Percentiles rank a stretch among this genome's conserved stretches.
These are phyloP conservation scores for Calycina herbarum DNA, from an alignment of 2,329 filamentous ascomycete genomes.

Conservation along the genomic window DNA sequence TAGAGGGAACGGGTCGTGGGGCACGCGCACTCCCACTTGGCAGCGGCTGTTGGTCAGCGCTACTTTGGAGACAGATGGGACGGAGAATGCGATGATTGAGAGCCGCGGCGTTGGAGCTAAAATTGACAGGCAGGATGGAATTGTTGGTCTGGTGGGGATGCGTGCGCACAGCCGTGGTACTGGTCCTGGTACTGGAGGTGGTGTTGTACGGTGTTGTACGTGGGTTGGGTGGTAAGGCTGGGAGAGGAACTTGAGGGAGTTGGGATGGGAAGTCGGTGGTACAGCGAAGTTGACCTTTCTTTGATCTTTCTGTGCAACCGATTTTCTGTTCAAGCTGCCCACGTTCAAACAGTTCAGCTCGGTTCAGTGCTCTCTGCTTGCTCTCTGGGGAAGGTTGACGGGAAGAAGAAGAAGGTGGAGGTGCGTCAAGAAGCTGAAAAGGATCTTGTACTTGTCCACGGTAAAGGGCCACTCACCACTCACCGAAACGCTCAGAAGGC, in stretches of 20 bases:
- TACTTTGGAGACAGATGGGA: constrained; percentile 2
- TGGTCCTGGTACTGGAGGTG: neutral
- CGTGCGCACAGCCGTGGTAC: too few relatives aligned
- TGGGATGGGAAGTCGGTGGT: neutral
- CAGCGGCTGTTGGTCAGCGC: constrained; percentile 22
- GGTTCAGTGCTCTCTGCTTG: neutral
- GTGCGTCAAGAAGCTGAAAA: neutral
- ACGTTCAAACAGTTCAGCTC: neutral
- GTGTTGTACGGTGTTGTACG: neutral
- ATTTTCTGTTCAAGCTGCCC: neutral
- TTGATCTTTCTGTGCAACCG: neutral
- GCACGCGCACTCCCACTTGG: constrained; percentile 20
- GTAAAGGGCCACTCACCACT: neutral
- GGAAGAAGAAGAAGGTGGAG: neutral
- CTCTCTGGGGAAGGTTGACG: neutral
- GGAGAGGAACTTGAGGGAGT: neutral
- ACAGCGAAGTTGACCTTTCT: neutral
- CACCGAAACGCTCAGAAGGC: neutral
- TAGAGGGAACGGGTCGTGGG: constrained; percentile 9
- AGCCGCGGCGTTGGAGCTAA: too few relatives aligned
- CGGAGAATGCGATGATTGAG: neutral
- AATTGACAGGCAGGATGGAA: too few relatives aligned
- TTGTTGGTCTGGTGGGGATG: too few relatives aligned
- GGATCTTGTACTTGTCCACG: neutral
- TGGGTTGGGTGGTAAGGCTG: constrained; percentile 2